phyloP scores from a whole-genome alignment of 352 stramenopile genomes.

The Pythium sp. region DNA sequence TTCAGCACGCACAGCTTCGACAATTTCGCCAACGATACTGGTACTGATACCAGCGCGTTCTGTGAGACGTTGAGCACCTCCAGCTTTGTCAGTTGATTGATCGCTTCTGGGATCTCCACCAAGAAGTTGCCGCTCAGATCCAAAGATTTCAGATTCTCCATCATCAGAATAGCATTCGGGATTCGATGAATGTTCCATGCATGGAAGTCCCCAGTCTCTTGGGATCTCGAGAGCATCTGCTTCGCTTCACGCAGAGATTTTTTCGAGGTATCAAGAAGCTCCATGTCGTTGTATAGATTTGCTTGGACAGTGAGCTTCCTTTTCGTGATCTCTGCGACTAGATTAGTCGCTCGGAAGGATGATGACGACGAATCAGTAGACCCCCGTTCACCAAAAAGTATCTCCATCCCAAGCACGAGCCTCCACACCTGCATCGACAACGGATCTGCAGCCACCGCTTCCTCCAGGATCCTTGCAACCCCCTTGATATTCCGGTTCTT shows the following conservation, averaged over 20 bases:
- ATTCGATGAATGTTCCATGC: conserved; percentile 20
- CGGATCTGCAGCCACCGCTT: conserved; percentile 31
- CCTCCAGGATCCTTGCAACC: conserved; percentile 34
- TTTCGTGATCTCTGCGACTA: conserved; percentile 35
- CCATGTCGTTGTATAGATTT: conserved; percentile 11
- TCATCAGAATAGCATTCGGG: conserved; percentile 37
- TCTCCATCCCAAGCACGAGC: conserved; percentile 47
- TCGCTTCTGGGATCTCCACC: conserved; percentile 33
- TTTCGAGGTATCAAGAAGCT: conserved; percentile 25
- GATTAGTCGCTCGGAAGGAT: conserved; percentile 17
- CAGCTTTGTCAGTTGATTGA: conserved; percentile 36
- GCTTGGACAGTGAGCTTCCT: conserved; percentile 27
- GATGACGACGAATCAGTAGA: conserved; percentile 6
- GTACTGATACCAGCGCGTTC: conserved; percentile 49
- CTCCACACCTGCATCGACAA: conserved; percentile 44
- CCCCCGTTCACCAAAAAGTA: conserved; percentile 44
- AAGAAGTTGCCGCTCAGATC: conserved; percentile 54
- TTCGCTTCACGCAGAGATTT: neutral
- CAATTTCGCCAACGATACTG: conserved; percentile 27
- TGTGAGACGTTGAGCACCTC: conserved; percentile 50
- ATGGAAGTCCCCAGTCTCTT: conserved; percentile 5
- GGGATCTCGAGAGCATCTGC: neutral
- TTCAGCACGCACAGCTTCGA: conserved; percentile 32
- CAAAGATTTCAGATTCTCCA: conserved; percentile 31
- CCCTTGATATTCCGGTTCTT: conserved; percentile 38